Conservation (phyloP, 1,284 basidiomycete genomes). For the Sanguinoderma infundibulare region DNA sequence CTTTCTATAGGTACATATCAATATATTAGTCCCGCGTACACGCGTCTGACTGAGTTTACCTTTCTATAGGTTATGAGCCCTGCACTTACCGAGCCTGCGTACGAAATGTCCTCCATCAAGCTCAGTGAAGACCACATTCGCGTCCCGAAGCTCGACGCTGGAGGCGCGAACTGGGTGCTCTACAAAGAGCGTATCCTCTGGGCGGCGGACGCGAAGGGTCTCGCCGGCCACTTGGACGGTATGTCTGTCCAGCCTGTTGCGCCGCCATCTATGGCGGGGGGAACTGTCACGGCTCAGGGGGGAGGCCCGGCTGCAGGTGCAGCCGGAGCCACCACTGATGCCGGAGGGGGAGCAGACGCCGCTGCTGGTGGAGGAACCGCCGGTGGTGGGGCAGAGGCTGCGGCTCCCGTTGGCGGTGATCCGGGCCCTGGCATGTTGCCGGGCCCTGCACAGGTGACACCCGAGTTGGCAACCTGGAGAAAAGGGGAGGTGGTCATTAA, state of each 20-base stretch:
- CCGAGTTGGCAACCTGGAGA: slow-evolving; percentile 8
- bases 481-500: slow-evolving; percentile 18
- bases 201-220: slow-evolving; percentile 13
- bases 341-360: not conserved
- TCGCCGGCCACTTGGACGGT: slow-evolving; percentile 9
- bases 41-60: slow-evolving; percentile 2
- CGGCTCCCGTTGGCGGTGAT: not conserved
- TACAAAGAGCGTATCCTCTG: slow-evolving; percentile 19
- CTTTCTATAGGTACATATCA: not conserved
- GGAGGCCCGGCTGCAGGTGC: not conserved
- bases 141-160: slow-evolving; percentile 11
- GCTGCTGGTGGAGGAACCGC: not conserved
- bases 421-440: not conserved
- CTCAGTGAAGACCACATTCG: slow-evolving; percentile 9
- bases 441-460: not conserved
- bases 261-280: not conserved
- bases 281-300: not conserved
- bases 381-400: not conserved
- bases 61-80: slow-evolving; percentile 21
- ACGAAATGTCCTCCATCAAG: slow-evolving; percentile 10
- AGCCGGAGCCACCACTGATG: not conserved
- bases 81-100: slow-evolving; percentile 5
- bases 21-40: not conserved
- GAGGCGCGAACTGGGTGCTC: slow-evolving; percentile 15
- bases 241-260: slow-evolving; percentile 6